Evolutionary conservation across 2,329 filamentous ascomycete genomes (phyloP).

Genomic region (Colletotrichum godetiae): DNA sequence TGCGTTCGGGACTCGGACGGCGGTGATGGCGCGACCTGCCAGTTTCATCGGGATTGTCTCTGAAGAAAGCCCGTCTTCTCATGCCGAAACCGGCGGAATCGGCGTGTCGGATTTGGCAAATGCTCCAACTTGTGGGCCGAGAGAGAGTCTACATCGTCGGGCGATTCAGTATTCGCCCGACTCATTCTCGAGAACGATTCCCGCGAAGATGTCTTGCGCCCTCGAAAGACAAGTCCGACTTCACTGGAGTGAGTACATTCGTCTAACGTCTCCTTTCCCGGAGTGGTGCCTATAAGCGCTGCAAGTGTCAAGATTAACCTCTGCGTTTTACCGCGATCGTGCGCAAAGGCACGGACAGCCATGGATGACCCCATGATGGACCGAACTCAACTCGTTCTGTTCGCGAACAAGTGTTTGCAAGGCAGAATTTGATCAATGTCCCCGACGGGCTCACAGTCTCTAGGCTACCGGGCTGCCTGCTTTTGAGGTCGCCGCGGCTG

Average conservation of each 20-base stretch:
- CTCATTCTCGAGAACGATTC: neutral
- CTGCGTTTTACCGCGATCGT: neutral
- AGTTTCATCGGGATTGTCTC: neutral
- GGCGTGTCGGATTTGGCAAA: neutral
- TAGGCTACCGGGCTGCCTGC: no score
- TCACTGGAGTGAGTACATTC: neutral
- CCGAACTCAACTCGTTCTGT: neutral
- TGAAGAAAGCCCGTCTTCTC: neutral
- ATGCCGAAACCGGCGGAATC: neutral
- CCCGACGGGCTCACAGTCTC: neutral
- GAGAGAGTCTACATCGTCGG: neutral
- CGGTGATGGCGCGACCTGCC: neutral
- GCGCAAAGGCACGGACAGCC: neutral
- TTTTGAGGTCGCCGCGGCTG: neutral
- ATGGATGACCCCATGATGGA: neutral
- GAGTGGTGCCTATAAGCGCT: neutral
- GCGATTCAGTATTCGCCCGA: neutral
- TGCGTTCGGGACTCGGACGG: neutral
- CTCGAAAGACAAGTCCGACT: neutral
- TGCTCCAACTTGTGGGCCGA: neutral
- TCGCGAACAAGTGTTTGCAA: neutral
- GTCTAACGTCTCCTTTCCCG: neutral
- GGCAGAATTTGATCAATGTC: neutral
- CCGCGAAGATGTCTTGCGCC: neutral
- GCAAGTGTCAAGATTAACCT: neutral